phyloP scores from a whole-genome alignment of 768 basidiomycete genomes.

The Suillus ampliporus region DNA sequence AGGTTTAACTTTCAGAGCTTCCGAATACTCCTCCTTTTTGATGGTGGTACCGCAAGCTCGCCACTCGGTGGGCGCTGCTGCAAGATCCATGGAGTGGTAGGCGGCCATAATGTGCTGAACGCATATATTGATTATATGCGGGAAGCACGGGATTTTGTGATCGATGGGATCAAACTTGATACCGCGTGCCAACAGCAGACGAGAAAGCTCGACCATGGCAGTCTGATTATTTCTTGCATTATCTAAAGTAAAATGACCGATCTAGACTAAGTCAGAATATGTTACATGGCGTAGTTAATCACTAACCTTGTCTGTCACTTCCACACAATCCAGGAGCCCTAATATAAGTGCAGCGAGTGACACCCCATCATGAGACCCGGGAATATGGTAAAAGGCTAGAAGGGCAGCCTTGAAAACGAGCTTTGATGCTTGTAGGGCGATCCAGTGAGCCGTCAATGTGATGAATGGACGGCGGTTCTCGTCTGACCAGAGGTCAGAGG shows the following conservation, averaged over 20 bases:
- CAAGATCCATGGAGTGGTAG: too few relatives aligned
- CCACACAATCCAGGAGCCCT: not conserved
- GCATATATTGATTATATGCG: slow-evolving; percentile 24
- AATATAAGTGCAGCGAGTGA: too few relatives aligned
- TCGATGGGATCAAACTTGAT: slow-evolving; percentile 17
- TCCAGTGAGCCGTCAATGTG: slow-evolving; percentile 41
- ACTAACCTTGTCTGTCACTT: slow-evolving; percentile 3
- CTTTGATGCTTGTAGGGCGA: not conserved
- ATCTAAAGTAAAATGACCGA: slow-evolving; percentile 13
- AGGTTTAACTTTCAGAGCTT: too few relatives aligned
- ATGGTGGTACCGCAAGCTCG: too few relatives aligned
- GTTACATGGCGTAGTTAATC: not conserved
- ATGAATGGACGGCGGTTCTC: slow-evolving; percentile 31
- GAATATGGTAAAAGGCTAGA: slow-evolving; percentile 20
- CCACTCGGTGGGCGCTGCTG: too few relatives aligned
- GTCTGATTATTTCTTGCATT: slow-evolving; percentile 24
- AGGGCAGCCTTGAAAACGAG: slow-evolving; percentile 10
- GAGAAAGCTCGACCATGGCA: slow-evolving; percentile 7
- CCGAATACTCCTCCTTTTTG: too few relatives aligned
- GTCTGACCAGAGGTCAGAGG: slow-evolving; percentile 43
- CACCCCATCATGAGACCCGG: slow-evolving; percentile 17
- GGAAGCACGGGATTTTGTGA: slow-evolving; percentile 21
- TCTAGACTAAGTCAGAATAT: slow-evolving; percentile 19
- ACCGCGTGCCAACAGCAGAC: not conserved
- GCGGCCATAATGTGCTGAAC: slow-evolving; percentile 10